These are phyloP conservation scores for Phytophthora vignae DNA, from an alignment of 352 stramenopile genomes.

Conservation along the genomic window DNA sequence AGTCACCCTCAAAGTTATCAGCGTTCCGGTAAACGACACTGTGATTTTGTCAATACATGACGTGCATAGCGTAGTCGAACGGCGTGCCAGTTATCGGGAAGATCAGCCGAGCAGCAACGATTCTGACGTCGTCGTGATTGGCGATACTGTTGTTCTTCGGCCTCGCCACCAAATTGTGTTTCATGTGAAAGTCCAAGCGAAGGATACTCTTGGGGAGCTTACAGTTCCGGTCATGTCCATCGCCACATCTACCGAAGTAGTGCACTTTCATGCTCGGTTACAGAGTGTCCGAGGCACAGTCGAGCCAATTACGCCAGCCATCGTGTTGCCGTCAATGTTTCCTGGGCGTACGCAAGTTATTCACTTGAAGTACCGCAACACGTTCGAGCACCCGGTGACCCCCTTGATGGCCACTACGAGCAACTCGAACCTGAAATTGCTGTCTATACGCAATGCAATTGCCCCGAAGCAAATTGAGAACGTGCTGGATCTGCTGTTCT, in stretches of 20 bases:
- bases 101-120: constrained; percentile 1
- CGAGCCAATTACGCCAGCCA: constrained; percentile 30
- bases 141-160: constrained; percentile 38
- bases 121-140: constrained; percentile 6
- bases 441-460: constrained; percentile 30
- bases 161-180: constrained; percentile 40
- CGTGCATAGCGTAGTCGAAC: not conserved
- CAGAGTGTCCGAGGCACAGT: constrained; percentile 45
- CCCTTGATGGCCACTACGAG: constrained; percentile 24
- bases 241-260: constrained; percentile 43
- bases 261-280: constrained; percentile 46
- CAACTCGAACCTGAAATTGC: constrained; percentile 26
- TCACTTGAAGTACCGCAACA: constrained; percentile 53
- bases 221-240: constrained; percentile 48
- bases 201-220: constrained; percentile 33
- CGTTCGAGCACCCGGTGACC: constrained; percentile 47
- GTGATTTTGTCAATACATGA: constrained; percentile 37
- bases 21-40: constrained; percentile 14
- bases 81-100: not conserved
- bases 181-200: constrained; percentile 33
- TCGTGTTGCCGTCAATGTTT: constrained; percentile 51
- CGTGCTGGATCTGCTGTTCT: constrained; percentile 45
- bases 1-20: constrained; percentile 35
- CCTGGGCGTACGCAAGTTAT: constrained; percentile 37
- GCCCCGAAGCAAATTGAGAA: constrained; percentile 29